Base-by-base conservation (phyloP, 306 rosid species). In the Vachellia collinsii region DNA sequence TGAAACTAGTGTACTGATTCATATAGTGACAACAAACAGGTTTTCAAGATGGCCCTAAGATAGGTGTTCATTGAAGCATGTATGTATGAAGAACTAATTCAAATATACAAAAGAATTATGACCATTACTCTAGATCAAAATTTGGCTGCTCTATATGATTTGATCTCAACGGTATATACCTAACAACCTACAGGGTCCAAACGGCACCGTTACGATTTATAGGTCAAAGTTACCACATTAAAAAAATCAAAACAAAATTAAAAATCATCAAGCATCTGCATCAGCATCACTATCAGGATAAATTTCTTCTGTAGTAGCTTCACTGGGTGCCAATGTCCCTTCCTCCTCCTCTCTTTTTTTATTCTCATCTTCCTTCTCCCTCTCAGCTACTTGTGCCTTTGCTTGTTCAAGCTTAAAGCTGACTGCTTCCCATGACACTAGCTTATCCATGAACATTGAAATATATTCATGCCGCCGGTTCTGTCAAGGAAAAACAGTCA, bases 361-460 rank as follows among this genome's bases (percentile, higher is more conserved):
- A 82, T 69, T 76, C 39, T 86, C 88, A 23, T 85, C 86, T 63
- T 84, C 83, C 34, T 36, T 80, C 90, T 88, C 91, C 79, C 85
- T 85, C 88, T 85, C 90, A 29, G 47, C 77, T 34, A 85, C 86
- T 23, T 43, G 80, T 63, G 86, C 97, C 88, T 93, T 91, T 6
- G 99, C 97, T 53, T 79, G 83, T 79, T 89, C 95, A 7, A 94
- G 89, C 83, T 94, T 85, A 38, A 78, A 80, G 82, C 90, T 88
- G 69, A 86, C 97, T 14, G 88, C 85, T 39, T 91, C 99, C 99
- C 97, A 94, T 51, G 97, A 91, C 48, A 94, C 92, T 20, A 94
- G 97, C 79, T 92, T 91, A 76, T 92, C 90, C 80, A 90, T 19
- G 83, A 91, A 93, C 82, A 86, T 68, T 7, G 97, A 84, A 78